Evolutionary conservation across 176 grass and related monocot species (phyloP), one percentile per base, ranked within the genome.

Genomic region (Saccharum spontaneum): DNA sequence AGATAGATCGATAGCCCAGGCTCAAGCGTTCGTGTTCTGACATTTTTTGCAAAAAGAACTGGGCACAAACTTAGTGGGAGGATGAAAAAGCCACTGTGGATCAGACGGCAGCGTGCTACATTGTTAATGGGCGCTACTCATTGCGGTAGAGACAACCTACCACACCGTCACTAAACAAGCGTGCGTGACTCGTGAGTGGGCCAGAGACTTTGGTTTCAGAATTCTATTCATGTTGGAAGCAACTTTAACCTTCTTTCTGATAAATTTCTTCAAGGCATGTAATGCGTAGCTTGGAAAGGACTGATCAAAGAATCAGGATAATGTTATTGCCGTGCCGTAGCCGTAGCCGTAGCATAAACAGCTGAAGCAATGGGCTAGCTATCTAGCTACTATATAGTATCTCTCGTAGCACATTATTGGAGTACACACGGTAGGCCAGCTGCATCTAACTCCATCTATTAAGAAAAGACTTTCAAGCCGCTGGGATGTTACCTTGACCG

Each of bases 281-380:
- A 59, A 79, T 67, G 67, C 84, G 74, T 86, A 86, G 61, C 88
- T 90, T 90, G 20, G 81, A 90, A 90, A 86, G 34, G 55, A 86
- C 30, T 13, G 6, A 66, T 20, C 34, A 59, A 50, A 31, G 13
- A 14, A 46, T 13, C 39, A 52, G 12, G 33, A 17, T 18, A 63
- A 28, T 63, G 34, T 65, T 62, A 10, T 12, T 33, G 31, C 43
- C 41, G 7, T 73, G 52, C 40, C 63, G 30, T 69, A 31, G n/a
- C n/a, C n/a, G n/a, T n/a, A n/a, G 54, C 40, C 64, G 30, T 69
- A 31, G 66, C 37, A 45, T 17, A 44, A 40, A 50, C 40, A 76
- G 20, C 28, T 16, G 26, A 73, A 83, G 40, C 57, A 61, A 63
- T 48, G 3, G 44, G 5, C 16, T 14, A 48, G 12, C 16, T 55